A percentile compares a stretch with the other conserved stretches of the same genome.
These are phyloP conservation scores for Microbotryum scabiosae DNA, from an alignment of 1,284 basidiomycete species.

Conservation along the genomic window DNA sequence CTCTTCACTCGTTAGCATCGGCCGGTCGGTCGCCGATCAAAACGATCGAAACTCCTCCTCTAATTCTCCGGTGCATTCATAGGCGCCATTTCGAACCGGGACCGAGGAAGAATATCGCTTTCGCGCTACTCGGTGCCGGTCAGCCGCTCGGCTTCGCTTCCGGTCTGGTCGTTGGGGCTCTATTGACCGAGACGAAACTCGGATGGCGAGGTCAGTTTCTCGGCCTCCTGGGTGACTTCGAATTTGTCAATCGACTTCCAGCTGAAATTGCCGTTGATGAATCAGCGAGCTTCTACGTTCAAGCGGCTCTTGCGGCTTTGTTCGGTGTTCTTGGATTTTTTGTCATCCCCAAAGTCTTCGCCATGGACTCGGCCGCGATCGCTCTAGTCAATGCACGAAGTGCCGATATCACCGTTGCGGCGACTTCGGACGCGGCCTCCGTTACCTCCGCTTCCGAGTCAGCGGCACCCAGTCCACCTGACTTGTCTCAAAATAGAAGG, in stretches of 20 bases:
- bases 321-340: slow-evolving; percentile 49
- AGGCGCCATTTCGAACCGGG: not conserved
- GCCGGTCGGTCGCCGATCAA: too few relatives aligned
- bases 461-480: not conserved
- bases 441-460: not conserved
- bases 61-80: not conserved
- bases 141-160: slow-evolving; percentile 6
- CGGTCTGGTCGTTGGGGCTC: slow-evolving; percentile 2
- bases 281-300: slow-evolving; percentile 50
- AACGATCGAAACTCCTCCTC: too few relatives aligned
- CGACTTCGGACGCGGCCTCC: slow-evolving; percentile 1
- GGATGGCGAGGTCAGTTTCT: slow-evolving; percentile 5
- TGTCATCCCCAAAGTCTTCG: slow-evolving; percentile 48
- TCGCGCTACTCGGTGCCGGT: slow-evolving; percentile 2
- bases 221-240: not conserved
- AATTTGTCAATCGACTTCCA: not conserved
- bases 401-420: slow-evolving; percentile 1
- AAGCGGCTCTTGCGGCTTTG: slow-evolving; percentile 49
- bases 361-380: slow-evolving; percentile 5
- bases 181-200: not conserved
- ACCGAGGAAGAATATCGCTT: slow-evolving; percentile 3
- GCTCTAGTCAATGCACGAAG: not conserved
- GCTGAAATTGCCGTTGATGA: not conserved
- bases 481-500: slow-evolving; percentile 46
- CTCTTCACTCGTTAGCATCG: too few relatives aligned